Base-by-base conservation (phyloP, 108 stramenopile species). In the Cyclotella distinguenda region DNA sequence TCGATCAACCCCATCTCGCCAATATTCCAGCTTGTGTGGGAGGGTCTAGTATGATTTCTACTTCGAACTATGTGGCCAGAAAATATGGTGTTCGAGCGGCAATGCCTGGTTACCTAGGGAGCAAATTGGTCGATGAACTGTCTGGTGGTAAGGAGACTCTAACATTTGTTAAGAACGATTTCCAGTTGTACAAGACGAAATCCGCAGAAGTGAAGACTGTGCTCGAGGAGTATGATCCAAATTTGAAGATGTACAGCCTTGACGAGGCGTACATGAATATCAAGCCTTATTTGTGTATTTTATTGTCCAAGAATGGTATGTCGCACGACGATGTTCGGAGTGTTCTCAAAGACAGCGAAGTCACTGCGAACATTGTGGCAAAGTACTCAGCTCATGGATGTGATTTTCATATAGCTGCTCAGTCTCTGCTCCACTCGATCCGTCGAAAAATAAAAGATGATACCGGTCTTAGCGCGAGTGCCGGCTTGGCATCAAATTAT, bases 221-320 rank as follows among this genome's bases (percentile, higher is more conserved):
- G 0, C 68, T 97, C 21, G 55, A 65, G n/a, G 84, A 96, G 50
- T 98, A 93, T 60, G 98, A 98, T 82, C 95, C 96, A 3, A 36
- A 80, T 16, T 68, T 84, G 45, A 72, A 78, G 21, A 74, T 82
- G 82, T 81, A 83, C 64, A 86, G 85, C 58, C 67, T 98, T 42
- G 98, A 98, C 77, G 98, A 99, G 77, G 96, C 90, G 13, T 97
- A 91, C 66, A 67, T 97, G 63, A 86, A 99, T 78, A 65, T 99
- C 34, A 95, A 86, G 16, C 84, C 85, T 7, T 89, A 84, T 68
- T 59, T 90, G 28, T 77, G 70, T 12, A 35, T 74, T 12, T 54
- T 78, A 33, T 40, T 88, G 39, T 56, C 55, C 12, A 21, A 57
- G 39, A 38, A 52, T 4, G 47, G 16, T 35, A 66, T 72, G 64